Evolutionary conservation across 805 yeast genomes (phyloP), one percentile per base, ranked within the genome.

Genomic region (Phaffomyces opuntiae): DNA sequence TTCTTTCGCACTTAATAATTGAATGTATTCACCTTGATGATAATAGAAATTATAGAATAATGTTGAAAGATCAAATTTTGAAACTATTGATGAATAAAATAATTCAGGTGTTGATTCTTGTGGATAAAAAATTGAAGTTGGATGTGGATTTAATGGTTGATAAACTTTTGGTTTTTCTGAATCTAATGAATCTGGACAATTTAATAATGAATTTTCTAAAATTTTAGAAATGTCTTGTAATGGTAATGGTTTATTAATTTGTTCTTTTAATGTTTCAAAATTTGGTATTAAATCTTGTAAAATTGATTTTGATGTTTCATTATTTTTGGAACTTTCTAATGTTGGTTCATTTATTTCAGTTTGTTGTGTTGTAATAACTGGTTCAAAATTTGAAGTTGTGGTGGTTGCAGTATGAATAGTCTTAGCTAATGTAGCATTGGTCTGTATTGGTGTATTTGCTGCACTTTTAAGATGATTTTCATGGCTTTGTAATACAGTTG

Each of bases 171-270:
- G 96, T 54, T 72, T 77, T 57, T 91, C 97, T 2, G 95, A 83
- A 61, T 91, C 95, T 48, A 81, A 76, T 1, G 98, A 87, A 65
- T 93, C 98, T 0, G 99, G 98, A 62, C 97, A 88, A 57, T 86
- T 85, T 54, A 87, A 69, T 48, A 87, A 70, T 3, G 97, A 89
- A 1, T 84, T 76, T 60, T 87, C 95, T 53, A 91, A 69, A 54
- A 77, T 69, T 47, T 73, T 73, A 42, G 76, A 67, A 24, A 86
- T 79, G 3, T 75, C 61, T 27, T 72, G 71, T 49, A 77, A 68
- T 16, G 81, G 70, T 26, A 78, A 70, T 24, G 87, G 83, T 43
- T 74, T 70, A 31, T 61, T 61, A 34, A 78, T 61, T 38, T 84
- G 66, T 32, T 61, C 56, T 47, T 64, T 68, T 13, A 68, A 63